Evolutionary conservation across 179 eudicot genomes (phyloP).

Genomic region (Patellifolia procumbens): DNA sequence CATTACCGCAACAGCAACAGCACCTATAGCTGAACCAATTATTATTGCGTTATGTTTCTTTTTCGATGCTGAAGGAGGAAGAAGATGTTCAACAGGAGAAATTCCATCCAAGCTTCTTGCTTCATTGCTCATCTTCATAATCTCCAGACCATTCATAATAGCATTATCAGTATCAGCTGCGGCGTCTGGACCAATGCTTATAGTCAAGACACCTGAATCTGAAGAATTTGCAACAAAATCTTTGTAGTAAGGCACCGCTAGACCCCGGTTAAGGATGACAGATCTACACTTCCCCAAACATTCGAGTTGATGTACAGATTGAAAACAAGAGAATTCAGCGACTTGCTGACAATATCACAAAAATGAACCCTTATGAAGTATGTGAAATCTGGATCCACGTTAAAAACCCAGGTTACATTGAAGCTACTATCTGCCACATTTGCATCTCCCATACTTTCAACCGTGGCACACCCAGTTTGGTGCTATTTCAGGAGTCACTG

Average conservation of each 20-base stretch:
- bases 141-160: slow-evolving; percentile 68
- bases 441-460: slow-evolving; percentile 69
- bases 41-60: slow-evolving; percentile 36
- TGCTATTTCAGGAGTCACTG: slow-evolving; percentile 48
- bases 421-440: slow-evolving; percentile 54
- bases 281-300: slow-evolving; percentile 52
- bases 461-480: slow-evolving; percentile 71
- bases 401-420: slow-evolving; percentile 71
- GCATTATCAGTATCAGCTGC: slow-evolving; percentile 42
- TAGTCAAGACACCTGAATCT: slow-evolving; percentile 45
- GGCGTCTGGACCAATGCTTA: slow-evolving; percentile 67
- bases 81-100: slow-evolving; percentile 56
- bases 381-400: slow-evolving; percentile 63
- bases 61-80: slow-evolving; percentile 34
- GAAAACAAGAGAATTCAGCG: slow-evolving; percentile 55
- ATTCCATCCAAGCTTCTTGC: slow-evolving; percentile 69
- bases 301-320: slow-evolving; percentile 63
- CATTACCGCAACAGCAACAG: slow-evolving; percentile 40
- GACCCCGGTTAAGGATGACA: slow-evolving; percentile 48
- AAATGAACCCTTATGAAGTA: slow-evolving; percentile 69
- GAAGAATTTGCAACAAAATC: slow-evolving; percentile 66
- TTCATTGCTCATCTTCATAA: slow-evolving; percentile 72
- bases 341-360: slow-evolving; percentile 63
- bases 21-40: slow-evolving; percentile 46
- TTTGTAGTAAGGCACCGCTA: slow-evolving; percentile 60